Evolutionary conservation across 805 yeast species (phyloP).

Genomic region (Candida koratica): DNA sequence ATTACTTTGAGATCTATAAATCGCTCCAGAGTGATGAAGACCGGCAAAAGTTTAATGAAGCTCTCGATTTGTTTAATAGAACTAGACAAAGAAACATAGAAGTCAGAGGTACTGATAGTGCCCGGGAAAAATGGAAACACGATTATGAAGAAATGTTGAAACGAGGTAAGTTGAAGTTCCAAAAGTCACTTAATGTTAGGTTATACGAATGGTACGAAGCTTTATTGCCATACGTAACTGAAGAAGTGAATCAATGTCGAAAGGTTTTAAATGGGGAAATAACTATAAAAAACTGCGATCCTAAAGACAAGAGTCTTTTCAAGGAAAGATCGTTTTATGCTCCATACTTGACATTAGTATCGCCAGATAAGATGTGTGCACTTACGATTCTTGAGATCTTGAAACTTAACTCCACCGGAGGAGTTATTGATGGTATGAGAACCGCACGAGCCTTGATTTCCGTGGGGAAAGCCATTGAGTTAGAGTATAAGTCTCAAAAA

Average conservation of each 20-base stretch:
- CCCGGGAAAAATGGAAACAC: conserved; percentile 84
- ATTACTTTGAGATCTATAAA: conserved; percentile 67
- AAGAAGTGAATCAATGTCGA: conserved; percentile 59
- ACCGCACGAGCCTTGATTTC: conserved; percentile 76
- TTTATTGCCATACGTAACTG: conserved; percentile 64
- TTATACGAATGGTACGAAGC: conserved; percentile 82
- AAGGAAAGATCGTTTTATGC: conserved; percentile 59
- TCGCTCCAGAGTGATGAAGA: conserved; percentile 44
- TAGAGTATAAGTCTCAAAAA: conserved; percentile 74
- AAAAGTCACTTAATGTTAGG: conserved; percentile 63
- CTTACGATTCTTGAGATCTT: conserved; percentile 80
- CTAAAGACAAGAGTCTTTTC: conserved; percentile 24
- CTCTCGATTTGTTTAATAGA: conserved; percentile 66
- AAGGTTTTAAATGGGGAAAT: conserved; percentile 34
- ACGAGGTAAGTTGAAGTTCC: conserved; percentile 53
- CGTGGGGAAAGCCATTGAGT: conserved; percentile 80
- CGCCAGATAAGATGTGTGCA: conserved; percentile 77
- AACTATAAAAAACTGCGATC: conserved; percentile 13
- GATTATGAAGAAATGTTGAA: conserved; percentile 64
- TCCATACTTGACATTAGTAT: conserved; percentile 68
- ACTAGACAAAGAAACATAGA: conserved; percentile 77
- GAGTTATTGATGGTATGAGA: conserved; percentile 74
- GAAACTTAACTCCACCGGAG: conserved; percentile 70
- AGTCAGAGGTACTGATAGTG: conserved; percentile 75
- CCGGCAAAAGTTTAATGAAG: conserved; percentile 51